phyloP scores from a whole-genome alignment of 352 stramenopile species.

The Globisporangium splendens region DNA sequence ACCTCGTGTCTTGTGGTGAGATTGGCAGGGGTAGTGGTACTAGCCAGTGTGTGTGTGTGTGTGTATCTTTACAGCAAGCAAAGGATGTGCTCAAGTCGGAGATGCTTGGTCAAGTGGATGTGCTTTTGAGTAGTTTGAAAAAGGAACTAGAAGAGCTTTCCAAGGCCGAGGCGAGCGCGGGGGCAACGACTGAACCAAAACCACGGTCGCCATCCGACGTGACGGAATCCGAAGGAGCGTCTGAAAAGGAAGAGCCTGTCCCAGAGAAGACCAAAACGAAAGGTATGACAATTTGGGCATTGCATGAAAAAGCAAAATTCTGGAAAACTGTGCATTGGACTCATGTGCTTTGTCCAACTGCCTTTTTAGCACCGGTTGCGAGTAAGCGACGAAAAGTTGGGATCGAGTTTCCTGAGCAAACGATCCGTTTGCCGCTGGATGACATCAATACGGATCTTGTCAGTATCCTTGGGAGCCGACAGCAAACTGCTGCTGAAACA shows the following conservation, averaged over 20 bases:
- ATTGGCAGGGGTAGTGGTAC: background rate
- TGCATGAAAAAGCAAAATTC: background rate
- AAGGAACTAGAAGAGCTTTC: constrained; percentile 42
- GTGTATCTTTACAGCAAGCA: constrained; percentile 26
- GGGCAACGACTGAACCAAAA: background rate
- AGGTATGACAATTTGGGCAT: background rate
- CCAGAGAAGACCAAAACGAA: constrained; percentile 3
- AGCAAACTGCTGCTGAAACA: constrained; percentile 22
- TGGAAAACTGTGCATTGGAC: background rate
- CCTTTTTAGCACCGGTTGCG: constrained; percentile 12
- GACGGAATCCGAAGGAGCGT: constrained; percentile 10
- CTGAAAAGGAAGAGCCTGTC: constrained; percentile 5
- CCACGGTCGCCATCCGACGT: background rate
- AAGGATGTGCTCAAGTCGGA: constrained; percentile 53
- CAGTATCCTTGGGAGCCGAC: constrained; percentile 39
- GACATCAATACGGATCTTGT: constrained; percentile 55
- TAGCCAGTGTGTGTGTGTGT: background rate
- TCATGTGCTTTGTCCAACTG: background rate
- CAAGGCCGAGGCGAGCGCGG: constrained; percentile 11
- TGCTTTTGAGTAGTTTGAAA: constrained; percentile 42
- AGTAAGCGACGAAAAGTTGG: constrained; percentile 47
- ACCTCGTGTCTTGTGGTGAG: background rate
- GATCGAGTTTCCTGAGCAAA: constrained; percentile 37
- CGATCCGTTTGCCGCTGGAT: constrained; percentile 49
- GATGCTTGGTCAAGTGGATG: constrained; percentile 45